Conservation (phyloP, 1,284 basidiomycete genomes). For the Ustilago vetiveriae region DNA sequence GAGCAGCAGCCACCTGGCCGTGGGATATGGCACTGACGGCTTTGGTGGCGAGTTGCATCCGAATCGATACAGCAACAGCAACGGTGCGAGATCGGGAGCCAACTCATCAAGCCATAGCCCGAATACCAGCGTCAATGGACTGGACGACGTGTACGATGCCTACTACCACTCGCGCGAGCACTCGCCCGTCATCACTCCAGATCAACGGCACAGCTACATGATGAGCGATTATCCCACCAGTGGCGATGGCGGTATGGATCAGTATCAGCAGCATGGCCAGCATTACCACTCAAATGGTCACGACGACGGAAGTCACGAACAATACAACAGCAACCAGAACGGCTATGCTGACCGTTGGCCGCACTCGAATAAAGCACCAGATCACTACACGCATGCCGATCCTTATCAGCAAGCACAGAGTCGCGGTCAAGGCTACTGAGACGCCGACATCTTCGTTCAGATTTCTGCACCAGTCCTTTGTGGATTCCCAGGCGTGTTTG, state of each 20-base stretch:
- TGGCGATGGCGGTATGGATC: background rate
- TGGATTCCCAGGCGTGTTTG: too few species aligned
- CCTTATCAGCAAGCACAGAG: constrained; percentile 11
- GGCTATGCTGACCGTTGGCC: constrained; percentile 16
- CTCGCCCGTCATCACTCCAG: constrained; percentile 26
- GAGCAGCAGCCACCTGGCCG: constrained; percentile 11
- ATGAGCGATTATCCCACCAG: constrained; percentile 34
- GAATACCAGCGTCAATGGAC: constrained; percentile 13
- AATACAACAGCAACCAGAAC: constrained; percentile 1
- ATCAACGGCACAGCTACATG: constrained; percentile 46
- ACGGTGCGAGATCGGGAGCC: constrained; percentile 16
- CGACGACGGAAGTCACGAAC: background rate
- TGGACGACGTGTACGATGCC: constrained; percentile 50
- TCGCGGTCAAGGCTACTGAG: constrained; percentile 15
- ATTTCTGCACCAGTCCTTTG: too few species aligned
- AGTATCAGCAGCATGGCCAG: constrained; percentile 8
- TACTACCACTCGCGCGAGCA: constrained; percentile 34
- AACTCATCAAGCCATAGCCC: constrained; percentile 25
- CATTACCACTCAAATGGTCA: background rate
- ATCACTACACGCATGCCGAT: constrained; percentile 13
- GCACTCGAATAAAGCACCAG: background rate
- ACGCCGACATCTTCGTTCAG: too few species aligned
- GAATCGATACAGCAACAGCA: constrained; percentile 24
- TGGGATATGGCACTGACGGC: constrained; percentile 37
- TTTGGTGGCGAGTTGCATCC: constrained; percentile 38